These are phyloP conservation scores for Fraxinus quadrangulata DNA, from an alignment of 257 asterid genomes.

Conservation along the genomic window DNA sequence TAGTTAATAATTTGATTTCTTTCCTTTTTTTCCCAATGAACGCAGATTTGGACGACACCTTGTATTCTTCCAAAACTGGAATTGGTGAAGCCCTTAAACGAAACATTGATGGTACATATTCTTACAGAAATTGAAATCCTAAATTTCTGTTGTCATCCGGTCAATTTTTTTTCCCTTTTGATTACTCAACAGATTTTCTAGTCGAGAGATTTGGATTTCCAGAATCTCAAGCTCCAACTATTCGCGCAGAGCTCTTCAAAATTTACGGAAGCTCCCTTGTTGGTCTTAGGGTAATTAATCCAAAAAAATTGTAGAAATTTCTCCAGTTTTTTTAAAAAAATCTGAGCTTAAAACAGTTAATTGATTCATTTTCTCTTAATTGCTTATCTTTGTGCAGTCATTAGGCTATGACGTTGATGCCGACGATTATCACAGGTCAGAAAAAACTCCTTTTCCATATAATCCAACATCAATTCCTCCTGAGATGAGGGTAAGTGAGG, in stretches of 20 bases:
- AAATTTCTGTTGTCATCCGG: background rate
- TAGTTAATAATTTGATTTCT: background rate
- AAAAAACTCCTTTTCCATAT: background rate
- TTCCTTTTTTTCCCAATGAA: background rate
- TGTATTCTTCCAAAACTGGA: slow-evolving; percentile 74
- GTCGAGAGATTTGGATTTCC: slow-evolving; percentile 67
- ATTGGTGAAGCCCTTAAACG: slow-evolving; percentile 73
- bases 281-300: slow-evolving; percentile 72
- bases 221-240: slow-evolving; percentile 57
- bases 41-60: slow-evolving; percentile 90
- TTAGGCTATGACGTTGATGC: slow-evolving; percentile 70
- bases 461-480: background rate
- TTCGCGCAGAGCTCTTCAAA: slow-evolving; percentile 74
- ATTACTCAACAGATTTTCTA: slow-evolving; percentile 52
- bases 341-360: background rate
- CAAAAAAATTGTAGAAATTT: background rate
- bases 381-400: slow-evolving; percentile 45
- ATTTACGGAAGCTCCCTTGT: slow-evolving; percentile 90
- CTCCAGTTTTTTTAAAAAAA: background rate
- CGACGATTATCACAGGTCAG: slow-evolving; percentile 85
- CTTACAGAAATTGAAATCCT: background rate
- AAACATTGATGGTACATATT: slow-evolving; percentile 70
- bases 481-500: too few relatives aligned
- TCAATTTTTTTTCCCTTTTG: background rate
- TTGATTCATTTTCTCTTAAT: background rate